phyloP scores from a whole-genome alignment of 352 stramenopile species.

The Globisporangium nunn region DNA sequence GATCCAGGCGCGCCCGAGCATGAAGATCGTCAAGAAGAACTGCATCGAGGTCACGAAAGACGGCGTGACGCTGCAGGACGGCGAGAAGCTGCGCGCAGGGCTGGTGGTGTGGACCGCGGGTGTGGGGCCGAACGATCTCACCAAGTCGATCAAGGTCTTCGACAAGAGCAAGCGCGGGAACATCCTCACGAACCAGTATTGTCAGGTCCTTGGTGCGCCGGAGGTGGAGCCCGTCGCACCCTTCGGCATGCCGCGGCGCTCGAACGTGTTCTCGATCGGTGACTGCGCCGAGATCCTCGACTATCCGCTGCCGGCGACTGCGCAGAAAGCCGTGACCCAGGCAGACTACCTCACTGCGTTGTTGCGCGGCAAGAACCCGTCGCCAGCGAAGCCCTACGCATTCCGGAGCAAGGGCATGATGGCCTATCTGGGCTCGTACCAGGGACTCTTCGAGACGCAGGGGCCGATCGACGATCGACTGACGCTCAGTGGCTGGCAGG shows the following conservation, averaged over 20 bases:
- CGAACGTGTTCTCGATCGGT: slow-evolving; percentile 93
- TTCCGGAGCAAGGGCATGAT: slow-evolving; percentile 90
- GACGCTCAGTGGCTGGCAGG: slow-evolving; percentile 80
- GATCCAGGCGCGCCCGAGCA: slow-evolving; percentile 71
- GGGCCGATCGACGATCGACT: slow-evolving; percentile 33
- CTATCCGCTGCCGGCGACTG: slow-evolving; percentile 87
- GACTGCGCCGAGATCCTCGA: slow-evolving; percentile 89
- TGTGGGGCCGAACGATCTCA: slow-evolving; percentile 74
- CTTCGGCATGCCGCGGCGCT: slow-evolving; percentile 58
- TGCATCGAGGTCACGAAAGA: slow-evolving; percentile 58
- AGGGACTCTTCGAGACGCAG: slow-evolving; percentile 86
- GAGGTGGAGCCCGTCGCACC: slow-evolving; percentile 48
- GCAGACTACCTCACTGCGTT: slow-evolving; percentile 55
- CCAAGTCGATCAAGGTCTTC: slow-evolving; percentile 61
- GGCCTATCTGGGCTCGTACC: slow-evolving; percentile 91
- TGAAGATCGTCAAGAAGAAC: slow-evolving; percentile 78
- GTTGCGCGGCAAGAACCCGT: slow-evolving; percentile 45
- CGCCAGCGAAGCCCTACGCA: slow-evolving; percentile 46
- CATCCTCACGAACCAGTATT: slow-evolving; percentile 81
- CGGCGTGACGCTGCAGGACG: slow-evolving; percentile 54
- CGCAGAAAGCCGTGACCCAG: slow-evolving; percentile 87
- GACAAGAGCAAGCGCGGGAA: slow-evolving; percentile 78
- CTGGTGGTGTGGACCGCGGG: slow-evolving; percentile 77
- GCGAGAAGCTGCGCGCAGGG: slow-evolving; percentile 46
- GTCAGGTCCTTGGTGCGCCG: slow-evolving; percentile 57